Base-by-base conservation (phyloP, 2,329 filamentous ascomycete species). In the Paecilomyces variotii region DNA sequence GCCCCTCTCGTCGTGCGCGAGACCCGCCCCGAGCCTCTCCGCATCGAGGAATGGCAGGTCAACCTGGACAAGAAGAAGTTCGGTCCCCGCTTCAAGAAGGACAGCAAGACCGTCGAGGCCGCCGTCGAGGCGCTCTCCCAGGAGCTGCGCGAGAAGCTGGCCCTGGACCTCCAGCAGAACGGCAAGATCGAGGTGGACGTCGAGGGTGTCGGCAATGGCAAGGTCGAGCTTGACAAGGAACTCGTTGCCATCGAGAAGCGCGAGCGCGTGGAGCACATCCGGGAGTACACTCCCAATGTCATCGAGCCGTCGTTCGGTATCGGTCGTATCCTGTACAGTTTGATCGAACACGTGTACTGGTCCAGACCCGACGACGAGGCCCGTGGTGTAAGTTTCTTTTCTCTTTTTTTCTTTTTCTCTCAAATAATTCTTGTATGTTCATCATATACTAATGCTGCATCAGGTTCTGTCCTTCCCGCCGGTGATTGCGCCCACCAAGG, bases 241-340 rank as follows among this genome's bases (percentile, higher is more conserved):
- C 82, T 95, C 54, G 80, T 99, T 71, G 84, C 81, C 59, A 91
- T 97, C 66, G 89, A 92, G 78, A 91, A 89, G 78, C 85, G 87
- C 67, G 96, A 88, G 66, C 83, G 91, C 62, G 83, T 86, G 3
- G 90, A 96, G 75, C 88, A 96, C 72, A 85, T 87, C 59, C 85
- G 94, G 68, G 92, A 97, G 74, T 99, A 90, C 79, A 95, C 88
- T 0, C 93, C 93, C 60, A 97, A 97, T 71, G 91, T 96, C 54
- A 95, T 97, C 67, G 94, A 99, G 79, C 94, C 93, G 1, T 97
- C 93, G 0, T 99, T 97, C 69, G 93, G 93, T 80, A 96, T 97
- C 70, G 94, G 93, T 60, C 86, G 93, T 67, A 97, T 97, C 62
- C 80, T 97, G 59, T 97, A 96, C 80, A 87, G 89, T 61, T 79